A percentile compares a stretch with the other conserved stretches of the same genome.
Evolutionary conservation across 2,329 filamentous ascomycete genomes (phyloP).

Genomic region (Alternaria ethzedia): DNA sequence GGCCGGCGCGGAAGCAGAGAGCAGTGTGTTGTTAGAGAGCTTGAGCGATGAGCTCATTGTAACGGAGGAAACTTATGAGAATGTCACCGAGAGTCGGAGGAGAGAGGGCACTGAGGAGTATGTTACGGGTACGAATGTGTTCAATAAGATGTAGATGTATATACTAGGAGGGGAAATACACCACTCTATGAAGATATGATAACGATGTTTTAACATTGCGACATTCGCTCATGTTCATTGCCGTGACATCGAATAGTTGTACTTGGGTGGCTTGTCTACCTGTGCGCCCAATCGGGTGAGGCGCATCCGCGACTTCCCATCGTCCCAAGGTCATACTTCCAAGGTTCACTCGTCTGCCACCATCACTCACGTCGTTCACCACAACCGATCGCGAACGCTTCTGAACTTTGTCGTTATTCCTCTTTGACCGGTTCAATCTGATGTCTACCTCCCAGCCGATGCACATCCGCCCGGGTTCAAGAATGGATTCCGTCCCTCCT

Average conservation of each 20-base stretch:
- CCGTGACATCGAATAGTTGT: too few relatives aligned
- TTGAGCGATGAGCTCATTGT: conserved; percentile 10
- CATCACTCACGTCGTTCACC: not conserved
- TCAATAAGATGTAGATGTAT: conserved; percentile 39
- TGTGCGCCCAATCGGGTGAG: not conserved
- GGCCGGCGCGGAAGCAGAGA: conserved; percentile 53
- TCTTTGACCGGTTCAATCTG: too few relatives aligned
- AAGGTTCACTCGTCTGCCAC: not conserved
- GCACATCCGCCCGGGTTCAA: too few relatives aligned
- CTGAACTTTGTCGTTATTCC: too few relatives aligned
- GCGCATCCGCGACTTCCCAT: not conserved
- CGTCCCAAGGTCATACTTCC: not conserved
- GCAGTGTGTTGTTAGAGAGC: conserved; percentile 40
- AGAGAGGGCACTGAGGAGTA: conserved; percentile 27
- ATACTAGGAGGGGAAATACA: not conserved
- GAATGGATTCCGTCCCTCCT: too few relatives aligned
- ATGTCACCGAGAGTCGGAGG: conserved; percentile 19
- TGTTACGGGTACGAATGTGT: conserved; percentile 29
- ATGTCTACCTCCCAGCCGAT: too few relatives aligned
- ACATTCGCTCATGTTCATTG: not conserved
- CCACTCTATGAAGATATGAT: not conserved
- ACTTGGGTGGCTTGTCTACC: not conserved
- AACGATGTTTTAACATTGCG: not conserved
- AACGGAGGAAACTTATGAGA: conserved; percentile 6
- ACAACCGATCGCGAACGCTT: too few relatives aligned